Evolutionary conservation across 2,329 filamentous ascomycete genomes (phyloP).

Genomic region (Nemania sp.): DNA sequence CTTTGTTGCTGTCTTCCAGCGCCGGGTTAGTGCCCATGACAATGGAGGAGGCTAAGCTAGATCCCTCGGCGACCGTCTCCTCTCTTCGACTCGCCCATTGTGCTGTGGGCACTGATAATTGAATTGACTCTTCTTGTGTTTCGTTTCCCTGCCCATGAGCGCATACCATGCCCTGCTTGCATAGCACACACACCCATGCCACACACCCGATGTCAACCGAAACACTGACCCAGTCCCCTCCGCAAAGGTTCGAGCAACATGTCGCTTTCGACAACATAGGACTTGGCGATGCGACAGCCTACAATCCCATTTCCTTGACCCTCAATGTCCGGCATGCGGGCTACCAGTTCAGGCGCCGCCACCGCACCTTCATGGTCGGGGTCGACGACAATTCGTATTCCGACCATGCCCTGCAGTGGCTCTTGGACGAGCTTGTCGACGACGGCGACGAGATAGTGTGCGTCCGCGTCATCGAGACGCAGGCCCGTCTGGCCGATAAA

Average conservation of each 20-base stretch:
- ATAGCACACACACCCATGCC: slow-evolving; percentile 5
- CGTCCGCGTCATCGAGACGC: slow-evolving; percentile 84
- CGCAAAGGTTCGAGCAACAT: slow-evolving; percentile 60
- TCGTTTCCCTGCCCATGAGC: slow-evolving; percentile 14
- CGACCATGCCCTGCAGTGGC: slow-evolving; percentile 89
- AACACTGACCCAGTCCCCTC: slow-evolving; percentile 42
- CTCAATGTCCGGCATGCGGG: slow-evolving; percentile 85
- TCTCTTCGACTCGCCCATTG: slow-evolving; percentile 5
- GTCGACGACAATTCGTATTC: slow-evolving; percentile 92
- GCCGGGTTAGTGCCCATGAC: slow-evolving; percentile 12
- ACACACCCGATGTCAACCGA: slow-evolving; percentile 40
- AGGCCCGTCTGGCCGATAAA: slow-evolving; percentile 69
- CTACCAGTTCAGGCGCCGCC: slow-evolving; percentile 78
- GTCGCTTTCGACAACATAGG: slow-evolving; percentile 66
- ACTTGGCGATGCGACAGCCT: slow-evolving; percentile 61
- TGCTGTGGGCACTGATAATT: background rate
- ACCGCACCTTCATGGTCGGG: slow-evolving; percentile 87
- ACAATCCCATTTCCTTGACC: slow-evolving; percentile 71
- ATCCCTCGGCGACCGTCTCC: slow-evolving; percentile 8
- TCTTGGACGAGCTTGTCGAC: slow-evolving; percentile 88
- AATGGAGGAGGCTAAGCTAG: slow-evolving; percentile 15
- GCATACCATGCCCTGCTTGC: slow-evolving; percentile 9
- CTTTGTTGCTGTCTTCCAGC: slow-evolving; percentile 4
- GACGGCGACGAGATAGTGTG: slow-evolving; percentile 94
- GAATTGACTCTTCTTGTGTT: slow-evolving; percentile 7